Conservation (phyloP, 805 yeast genomes). For the Maudiozyma serrabonitensis region DNA sequence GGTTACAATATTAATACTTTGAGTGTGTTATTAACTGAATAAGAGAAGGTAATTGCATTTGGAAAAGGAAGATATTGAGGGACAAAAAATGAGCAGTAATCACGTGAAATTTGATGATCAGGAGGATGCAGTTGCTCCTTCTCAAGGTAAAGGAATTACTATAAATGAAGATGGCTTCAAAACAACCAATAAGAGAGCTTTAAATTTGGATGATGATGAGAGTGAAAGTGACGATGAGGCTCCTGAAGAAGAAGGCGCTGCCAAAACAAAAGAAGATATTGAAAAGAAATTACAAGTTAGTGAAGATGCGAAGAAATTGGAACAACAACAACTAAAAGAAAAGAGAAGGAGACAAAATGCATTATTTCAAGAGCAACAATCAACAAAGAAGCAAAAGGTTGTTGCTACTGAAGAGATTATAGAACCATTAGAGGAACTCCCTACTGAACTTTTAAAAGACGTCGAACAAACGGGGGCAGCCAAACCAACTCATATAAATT, state of each 20-base stretch:
- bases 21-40: not conserved
- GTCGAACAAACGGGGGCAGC: constrained; percentile 12
- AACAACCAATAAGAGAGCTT: constrained; percentile 2
- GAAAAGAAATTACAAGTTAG: constrained; percentile 21
- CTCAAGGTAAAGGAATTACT: constrained; percentile 1
- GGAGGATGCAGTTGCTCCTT: constrained; percentile 6
- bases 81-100: not conserved
- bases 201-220: constrained; percentile 6
- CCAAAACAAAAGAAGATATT: constrained; percentile 18
- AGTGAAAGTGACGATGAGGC: constrained; percentile 37
- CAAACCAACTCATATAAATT: constrained; percentile 28
- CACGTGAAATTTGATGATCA: constrained; percentile 22
- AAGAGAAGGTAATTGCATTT: no score
- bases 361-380: constrained; percentile 27
- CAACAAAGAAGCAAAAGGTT: constrained; percentile 19
- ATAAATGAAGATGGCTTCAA: not conserved
- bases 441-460: constrained; percentile 32
- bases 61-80: no score
- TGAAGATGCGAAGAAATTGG: constrained; percentile 18
- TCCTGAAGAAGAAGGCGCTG: constrained; percentile 40
- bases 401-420: constrained; percentile 5
- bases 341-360: constrained; percentile 27
- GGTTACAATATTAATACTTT: not conserved
- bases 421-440: constrained; percentile 31
- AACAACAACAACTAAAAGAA: constrained; percentile 24